Evolutionary conservation across 345 rosid species (phyloP).

Genomic region (Leavenworthia alabamica): DNA sequence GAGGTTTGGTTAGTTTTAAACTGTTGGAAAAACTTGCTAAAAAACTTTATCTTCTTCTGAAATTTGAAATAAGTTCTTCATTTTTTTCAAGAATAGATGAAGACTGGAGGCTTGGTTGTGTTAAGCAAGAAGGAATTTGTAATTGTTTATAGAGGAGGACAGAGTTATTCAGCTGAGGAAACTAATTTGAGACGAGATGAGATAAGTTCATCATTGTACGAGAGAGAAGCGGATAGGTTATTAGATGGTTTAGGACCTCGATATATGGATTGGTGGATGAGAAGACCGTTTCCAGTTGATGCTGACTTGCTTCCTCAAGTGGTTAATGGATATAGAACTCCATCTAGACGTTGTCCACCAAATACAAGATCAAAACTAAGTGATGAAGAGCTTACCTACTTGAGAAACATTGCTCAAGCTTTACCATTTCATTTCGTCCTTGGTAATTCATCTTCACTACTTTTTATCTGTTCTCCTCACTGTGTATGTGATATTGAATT

Average conservation of each 20-base stretch:
- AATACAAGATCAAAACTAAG: slow-evolving; percentile 43
- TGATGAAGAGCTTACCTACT: slow-evolving; percentile 56
- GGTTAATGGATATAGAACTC: slow-evolving; percentile 62
- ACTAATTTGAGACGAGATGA: slow-evolving; percentile 6
- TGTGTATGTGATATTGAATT: background rate
- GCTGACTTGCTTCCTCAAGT: slow-evolving; percentile 71
- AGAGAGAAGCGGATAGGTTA: slow-evolving; percentile 80
- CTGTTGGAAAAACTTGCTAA: background rate
- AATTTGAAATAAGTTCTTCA: background rate
- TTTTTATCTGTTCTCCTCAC: background rate
- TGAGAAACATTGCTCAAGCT: slow-evolving; percentile 67
- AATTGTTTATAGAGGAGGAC: slow-evolving; percentile 51
- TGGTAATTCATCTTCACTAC: slow-evolving; percentile 35
- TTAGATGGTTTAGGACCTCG: slow-evolving; percentile 83
- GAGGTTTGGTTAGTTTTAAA: slow-evolving; percentile 45
- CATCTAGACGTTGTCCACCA: slow-evolving; percentile 60
- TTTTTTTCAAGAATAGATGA: slow-evolving; percentile 44
- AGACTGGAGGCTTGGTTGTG: slow-evolving; percentile 81
- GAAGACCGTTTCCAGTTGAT: slow-evolving; percentile 81
- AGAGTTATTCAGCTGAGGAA: background rate
- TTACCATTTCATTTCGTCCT: slow-evolving; percentile 82
- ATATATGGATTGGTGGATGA: slow-evolving; percentile 89
- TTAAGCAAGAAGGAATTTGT: slow-evolving; percentile 57
- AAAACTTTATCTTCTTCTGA: background rate
- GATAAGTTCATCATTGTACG: slow-evolving; percentile 50